These are phyloP conservation scores for Hypoxylon sp. DNA, from an alignment of 2,329 filamentous ascomycete genomes.

Conservation along the genomic window DNA sequence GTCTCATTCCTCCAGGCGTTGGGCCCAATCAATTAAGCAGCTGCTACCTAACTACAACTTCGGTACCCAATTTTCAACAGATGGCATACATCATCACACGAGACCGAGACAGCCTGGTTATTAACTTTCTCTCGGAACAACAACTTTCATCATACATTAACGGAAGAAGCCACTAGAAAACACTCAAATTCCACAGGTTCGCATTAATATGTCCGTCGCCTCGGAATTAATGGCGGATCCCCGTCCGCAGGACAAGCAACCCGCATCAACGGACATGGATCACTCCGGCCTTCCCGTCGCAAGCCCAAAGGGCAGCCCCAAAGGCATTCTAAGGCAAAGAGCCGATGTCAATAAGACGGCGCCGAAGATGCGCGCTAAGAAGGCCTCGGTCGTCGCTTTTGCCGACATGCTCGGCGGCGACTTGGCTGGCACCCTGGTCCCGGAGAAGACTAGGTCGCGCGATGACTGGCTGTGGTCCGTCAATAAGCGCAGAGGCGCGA, in stretches of 20 bases:
- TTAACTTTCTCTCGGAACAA: not conserved
- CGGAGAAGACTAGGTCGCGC: not conserved
- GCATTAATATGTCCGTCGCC: not conserved
- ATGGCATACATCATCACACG: slow-evolving; percentile 4
- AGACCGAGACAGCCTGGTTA: no score
- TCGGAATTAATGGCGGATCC: not conserved
- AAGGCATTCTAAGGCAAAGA: slow-evolving; percentile 17
- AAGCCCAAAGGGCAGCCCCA: not conserved
- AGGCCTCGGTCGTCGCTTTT: slow-evolving; percentile 3
- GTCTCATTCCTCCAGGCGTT: not conserved
- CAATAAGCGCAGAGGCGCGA: not conserved
- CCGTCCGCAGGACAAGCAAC: not conserved
- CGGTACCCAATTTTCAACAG: slow-evolving; percentile 11
- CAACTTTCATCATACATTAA: not conserved
- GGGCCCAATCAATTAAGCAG: slow-evolving; percentile 16
- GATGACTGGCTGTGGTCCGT: slow-evolving; percentile 17
- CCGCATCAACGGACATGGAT: not conserved
- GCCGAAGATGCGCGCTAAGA: not conserved
- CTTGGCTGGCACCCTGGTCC: slow-evolving; percentile 18
- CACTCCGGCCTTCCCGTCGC: not conserved
- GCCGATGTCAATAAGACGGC: not conserved
- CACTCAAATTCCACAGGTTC: not conserved
- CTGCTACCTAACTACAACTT: not conserved
- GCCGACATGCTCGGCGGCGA: slow-evolving; percentile 21
- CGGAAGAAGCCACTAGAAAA: not conserved